Evolutionary conservation across 1,284 basidiomycete species (phyloP).

Genomic region (Heterobasidion annosum): DNA sequence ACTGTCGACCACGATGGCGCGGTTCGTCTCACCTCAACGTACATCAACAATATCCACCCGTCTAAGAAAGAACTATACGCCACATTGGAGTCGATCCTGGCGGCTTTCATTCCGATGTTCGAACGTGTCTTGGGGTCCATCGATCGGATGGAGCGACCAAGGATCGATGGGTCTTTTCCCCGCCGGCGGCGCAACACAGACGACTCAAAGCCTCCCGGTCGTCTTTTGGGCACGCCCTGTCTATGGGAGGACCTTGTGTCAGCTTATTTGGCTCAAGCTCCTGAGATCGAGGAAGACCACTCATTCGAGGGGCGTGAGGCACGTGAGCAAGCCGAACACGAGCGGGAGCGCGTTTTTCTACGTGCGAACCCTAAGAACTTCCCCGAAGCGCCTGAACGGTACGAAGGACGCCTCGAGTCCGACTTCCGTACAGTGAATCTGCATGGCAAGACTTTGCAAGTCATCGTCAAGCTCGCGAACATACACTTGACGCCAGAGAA

Average conservation of each 20-base stretch:
- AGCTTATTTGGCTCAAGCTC: background rate
- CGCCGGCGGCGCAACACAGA: background rate
- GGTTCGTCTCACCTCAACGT: background rate
- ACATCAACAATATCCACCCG: conserved; percentile 25
- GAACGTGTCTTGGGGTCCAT: background rate
- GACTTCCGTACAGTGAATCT: conserved; percentile 3
- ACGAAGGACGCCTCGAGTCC: background rate
- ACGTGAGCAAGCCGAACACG: background rate
- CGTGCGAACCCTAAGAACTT: background rate
- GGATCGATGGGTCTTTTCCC: background rate
- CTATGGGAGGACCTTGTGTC: background rate
- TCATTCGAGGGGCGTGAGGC: background rate
- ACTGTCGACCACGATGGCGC: background rate
- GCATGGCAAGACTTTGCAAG: conserved; percentile 23
- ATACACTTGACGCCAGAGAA: conserved; percentile 36
- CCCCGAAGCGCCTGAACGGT: background rate
- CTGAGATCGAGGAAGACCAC: background rate
- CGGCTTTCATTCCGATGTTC: background rate
- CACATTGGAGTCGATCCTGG: conserved; percentile 22
- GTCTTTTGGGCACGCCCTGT: background rate
- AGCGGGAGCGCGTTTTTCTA: background rate
- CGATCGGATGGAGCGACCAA: background rate
- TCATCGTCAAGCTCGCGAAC: conserved; percentile 44
- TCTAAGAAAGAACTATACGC: conserved; percentile 18
- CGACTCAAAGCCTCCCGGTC: background rate